A percentile compares a stretch with the other conserved stretches of the same genome.
phyloP scores from a whole-genome alignment of 805 yeast genomes.

The Pichia phayaonensis region DNA sequence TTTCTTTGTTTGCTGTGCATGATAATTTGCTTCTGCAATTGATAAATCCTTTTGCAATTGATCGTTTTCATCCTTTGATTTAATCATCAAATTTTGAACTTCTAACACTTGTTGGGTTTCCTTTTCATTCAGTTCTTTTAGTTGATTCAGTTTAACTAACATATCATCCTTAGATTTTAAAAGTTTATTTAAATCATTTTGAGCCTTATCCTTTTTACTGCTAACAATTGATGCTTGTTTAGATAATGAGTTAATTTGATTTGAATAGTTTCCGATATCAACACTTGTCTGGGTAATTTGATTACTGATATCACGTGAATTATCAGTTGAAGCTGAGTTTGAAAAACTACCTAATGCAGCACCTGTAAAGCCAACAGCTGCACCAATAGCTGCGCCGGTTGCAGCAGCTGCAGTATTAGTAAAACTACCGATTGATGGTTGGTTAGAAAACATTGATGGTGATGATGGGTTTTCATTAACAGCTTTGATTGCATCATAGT shows the following conservation, averaged over 20 bases:
- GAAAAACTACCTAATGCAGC: conserved; percentile 1
- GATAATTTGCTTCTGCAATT: conserved; percentile 69
- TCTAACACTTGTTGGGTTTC: conserved; percentile 72
- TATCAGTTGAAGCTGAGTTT: background rate
- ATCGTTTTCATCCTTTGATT: conserved; percentile 60
- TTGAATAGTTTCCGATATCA: conserved; percentile 79
- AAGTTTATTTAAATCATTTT: conserved; percentile 65
- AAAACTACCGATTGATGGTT: conserved; percentile 14
- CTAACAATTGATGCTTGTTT: conserved; percentile 64
- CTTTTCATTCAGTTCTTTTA: conserved; percentile 65
- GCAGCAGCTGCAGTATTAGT: conserved; percentile 3
- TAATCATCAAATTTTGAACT: conserved; percentile 55
- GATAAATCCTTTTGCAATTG: conserved; percentile 64
- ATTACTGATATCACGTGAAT: conserved; percentile 32
- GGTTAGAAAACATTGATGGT: conserved; percentile 10
- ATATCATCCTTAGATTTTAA: conserved; percentile 62
- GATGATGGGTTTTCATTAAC: conserved; percentile 2
- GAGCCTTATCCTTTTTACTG: conserved; percentile 66
- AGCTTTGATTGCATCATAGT: conserved; percentile 41
- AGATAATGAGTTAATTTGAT: conserved; percentile 73
- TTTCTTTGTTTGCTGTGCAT: conserved; percentile 59
- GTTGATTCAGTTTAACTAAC: conserved; percentile 56
- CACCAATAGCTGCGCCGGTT: background rate
- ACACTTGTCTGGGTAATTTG: conserved; percentile 72
- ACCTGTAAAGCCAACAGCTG: conserved; percentile 8